Evolutionary conservation across 2,329 filamentous ascomycete species (phyloP), one percentile per base, ranked within the genome.

Genomic region (Lecanicillium sp.): DNA sequence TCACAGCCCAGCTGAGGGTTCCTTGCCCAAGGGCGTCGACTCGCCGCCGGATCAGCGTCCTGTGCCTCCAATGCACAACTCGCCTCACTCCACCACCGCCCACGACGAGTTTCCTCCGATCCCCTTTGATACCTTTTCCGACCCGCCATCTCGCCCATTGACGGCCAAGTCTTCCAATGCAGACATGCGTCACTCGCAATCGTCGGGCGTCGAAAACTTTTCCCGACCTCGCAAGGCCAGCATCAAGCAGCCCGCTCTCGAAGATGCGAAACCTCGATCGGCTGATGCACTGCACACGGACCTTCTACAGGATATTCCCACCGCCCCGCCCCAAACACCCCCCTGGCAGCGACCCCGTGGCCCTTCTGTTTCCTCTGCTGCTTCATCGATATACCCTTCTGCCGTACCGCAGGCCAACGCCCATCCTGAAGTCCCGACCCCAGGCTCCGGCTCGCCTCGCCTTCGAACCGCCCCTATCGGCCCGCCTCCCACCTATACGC

Each of bases 171-270:
- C 56, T 33, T 60, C 58, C 30, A 47, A 54, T 28, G 41, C 51
- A 32, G 59, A 64, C 40, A 46, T 60, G 42, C 54, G 65, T 56
- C 51, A 57, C 36, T 59, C 63, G 34, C 51, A 57, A 36, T 59
- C 63, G 34, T 54, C 51, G 37, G 57, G 60, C 46, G 61, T 74
- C 33, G 69, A 70, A 49, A 79, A 79, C 55, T 79, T 79, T 53
- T 79, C 74, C n/a, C 66, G 74, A 29, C 74, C 74, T 30, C 64
- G 74, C 41, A 74, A 74, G 44, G 59, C 64, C 29, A 77, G 74
- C 52, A 62, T 73, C 43, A 65, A 64, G 40, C 68, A 69, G 44
- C 52, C 61, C 37, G 53, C 56, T 32, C 49, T 54, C 35, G 64
- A 67, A 22, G 47, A 53, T 32, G 44, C 51, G 43, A 59, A 54